Evolutionary conservation across 2,329 filamentous ascomycete genomes (phyloP), one percentile per base, ranked within the genome.

Genomic region (Chaetothyriales sp.): DNA sequence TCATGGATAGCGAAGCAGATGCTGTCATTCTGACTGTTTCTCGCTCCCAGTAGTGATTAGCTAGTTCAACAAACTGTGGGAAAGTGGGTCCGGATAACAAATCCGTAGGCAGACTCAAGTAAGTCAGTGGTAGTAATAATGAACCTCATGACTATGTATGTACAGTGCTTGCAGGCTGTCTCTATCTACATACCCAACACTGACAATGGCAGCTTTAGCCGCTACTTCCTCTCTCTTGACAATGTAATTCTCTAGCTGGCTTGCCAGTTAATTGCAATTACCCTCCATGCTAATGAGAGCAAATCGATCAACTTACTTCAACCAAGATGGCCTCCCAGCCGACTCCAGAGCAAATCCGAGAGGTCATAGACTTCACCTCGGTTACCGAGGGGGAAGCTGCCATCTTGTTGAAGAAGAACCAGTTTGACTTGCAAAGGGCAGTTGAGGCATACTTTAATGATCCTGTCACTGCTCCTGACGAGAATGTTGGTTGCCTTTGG

Each of bases 391-490:
- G 8, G 8, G 20, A 25, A 8, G 46, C 46, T 9, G 29, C 28
- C 7, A 47, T 33, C 18, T 33, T 47, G 20, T 29, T 47, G 18
- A 25, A 73, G 71, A 69, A 68, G 49, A 67, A 72, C 55, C 67
- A 71, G 49, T 65, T 69, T 47, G 67, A 73, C 55, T 64, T 68
- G 1, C 66, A 71, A 43, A 68, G 67, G 59, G 71, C 71, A 29
- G 67, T 72, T 55, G 73, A 74, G 60, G 70, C 70, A 18, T 73
- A 69, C 56, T 71, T 71, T 33, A 70, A 74, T 61, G 69, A 72
- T 57, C 69, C 69, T 5, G 51, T 51, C 28, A 53, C 46, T 20
- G 55, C 54, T 19, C 43, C 56, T 19, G 51, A 52, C 45, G 51
- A 56, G 22, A 43, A 44, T 19, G 49, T 54, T 10, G 46, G 51